These are phyloP conservation scores for Spergularia bocconei DNA, from an alignment of 148 eudicot genomes.

Conservation along the genomic window DNA sequence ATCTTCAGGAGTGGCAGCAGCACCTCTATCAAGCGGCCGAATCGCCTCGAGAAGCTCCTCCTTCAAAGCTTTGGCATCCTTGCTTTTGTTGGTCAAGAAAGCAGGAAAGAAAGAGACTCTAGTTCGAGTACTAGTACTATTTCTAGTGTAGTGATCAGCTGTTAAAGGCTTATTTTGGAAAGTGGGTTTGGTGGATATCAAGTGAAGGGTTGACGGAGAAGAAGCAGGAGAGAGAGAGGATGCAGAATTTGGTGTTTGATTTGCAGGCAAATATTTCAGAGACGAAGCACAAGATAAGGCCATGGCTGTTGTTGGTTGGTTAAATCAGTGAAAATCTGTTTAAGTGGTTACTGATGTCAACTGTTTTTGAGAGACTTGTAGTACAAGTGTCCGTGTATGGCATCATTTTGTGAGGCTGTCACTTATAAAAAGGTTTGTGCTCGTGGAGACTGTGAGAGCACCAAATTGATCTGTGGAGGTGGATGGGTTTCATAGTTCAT, in stretches of 20 bases:
- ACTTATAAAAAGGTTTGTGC: too few relatives aligned
- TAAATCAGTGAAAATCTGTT: too few relatives aligned
- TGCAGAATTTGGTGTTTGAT: neutral
- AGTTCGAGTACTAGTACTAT: constrained; percentile 18
- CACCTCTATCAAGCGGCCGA: constrained; percentile 67
- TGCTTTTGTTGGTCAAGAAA: constrained; percentile 49
- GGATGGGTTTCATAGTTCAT: too few relatives aligned
- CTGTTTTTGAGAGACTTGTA: too few relatives aligned
- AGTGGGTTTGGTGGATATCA: neutral
- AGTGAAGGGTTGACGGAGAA: constrained; percentile 22
- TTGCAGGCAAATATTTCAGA: constrained; percentile 19
- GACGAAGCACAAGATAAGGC: constrained; percentile 21
- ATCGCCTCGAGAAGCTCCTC: constrained; percentile 74
- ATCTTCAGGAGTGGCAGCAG: constrained; percentile 67
- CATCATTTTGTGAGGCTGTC: too few relatives aligned
- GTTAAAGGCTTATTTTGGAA: constrained; percentile 2
- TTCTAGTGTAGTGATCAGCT: constrained; percentile 1
- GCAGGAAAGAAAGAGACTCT: constrained; percentile 57
- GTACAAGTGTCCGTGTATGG: too few relatives aligned
- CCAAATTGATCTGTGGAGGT: too few relatives aligned
- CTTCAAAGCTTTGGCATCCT: constrained; percentile 46
- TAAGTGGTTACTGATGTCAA: too few relatives aligned
- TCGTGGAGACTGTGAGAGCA: too few relatives aligned
- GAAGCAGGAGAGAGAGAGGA: neutral
- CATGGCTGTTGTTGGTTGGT: constrained; percentile 4